A percentile compares a stretch with the other conserved stretches of the same genome.
phyloP scores from a whole-genome alignment of 2,329 filamentous ascomycete genomes.

The Phialocephala subalpina region DNA sequence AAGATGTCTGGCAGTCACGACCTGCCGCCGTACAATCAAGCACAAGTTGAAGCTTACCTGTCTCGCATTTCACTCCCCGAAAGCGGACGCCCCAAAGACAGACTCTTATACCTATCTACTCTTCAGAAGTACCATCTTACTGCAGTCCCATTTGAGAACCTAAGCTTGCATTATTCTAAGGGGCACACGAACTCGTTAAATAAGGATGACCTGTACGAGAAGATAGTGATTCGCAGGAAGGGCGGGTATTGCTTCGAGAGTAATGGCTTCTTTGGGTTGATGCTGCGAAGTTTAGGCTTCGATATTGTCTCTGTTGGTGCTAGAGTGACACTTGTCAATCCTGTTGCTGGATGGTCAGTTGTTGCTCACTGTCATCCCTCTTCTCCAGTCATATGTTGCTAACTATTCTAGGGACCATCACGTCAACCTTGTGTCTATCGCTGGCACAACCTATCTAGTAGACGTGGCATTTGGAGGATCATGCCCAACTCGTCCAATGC shows the following conservation, averaged over 20 bases:
- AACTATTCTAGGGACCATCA: conserved; percentile 57
- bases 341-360: conserved; percentile 56
- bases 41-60: not conserved
- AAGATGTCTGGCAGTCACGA: no score
- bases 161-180: not conserved
- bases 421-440: conserved; percentile 64
- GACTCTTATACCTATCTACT: not conserved
- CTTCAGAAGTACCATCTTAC: not conserved
- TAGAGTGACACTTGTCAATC: conserved; percentile 46
- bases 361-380: not conserved
- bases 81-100: not conserved
- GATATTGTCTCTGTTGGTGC: conserved; percentile 62
- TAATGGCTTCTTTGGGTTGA: conserved; percentile 58
- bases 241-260: conserved; percentile 69
- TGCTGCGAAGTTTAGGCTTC: conserved; percentile 58
- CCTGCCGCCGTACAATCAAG: not conserved
- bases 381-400: not conserved
- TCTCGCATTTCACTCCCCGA: not conserved
- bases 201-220: not conserved
- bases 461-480: conserved; percentile 57
- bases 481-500: conserved; percentile 61
- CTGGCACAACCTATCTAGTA: conserved; percentile 54
- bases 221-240: conserved; percentile 1
- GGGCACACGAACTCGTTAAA: not conserved
- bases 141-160: not conserved